A percentile compares a stretch with the other conserved stretches of the same genome.
Conservation (phyloP, 768 basidiomycete genomes). For the Suillus brevipes region DNA sequence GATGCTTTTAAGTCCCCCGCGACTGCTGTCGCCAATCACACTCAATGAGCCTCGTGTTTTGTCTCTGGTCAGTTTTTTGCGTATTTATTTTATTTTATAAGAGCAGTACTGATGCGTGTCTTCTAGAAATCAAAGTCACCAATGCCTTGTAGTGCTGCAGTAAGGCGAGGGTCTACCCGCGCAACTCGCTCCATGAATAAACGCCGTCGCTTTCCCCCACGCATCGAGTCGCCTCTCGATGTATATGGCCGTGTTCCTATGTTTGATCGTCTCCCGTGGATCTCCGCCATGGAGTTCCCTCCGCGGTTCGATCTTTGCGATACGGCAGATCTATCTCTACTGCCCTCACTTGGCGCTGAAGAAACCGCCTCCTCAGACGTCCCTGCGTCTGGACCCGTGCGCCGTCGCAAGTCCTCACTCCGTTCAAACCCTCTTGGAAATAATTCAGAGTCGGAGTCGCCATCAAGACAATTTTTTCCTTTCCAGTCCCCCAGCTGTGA, state of each 20-base stretch:
- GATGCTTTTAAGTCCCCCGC: conserved; percentile 29
- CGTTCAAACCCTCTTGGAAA: conserved; percentile 48
- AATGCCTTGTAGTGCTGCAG: conserved; percentile 37
- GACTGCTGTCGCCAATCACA: conserved; percentile 40
- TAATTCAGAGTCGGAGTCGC: conserved; percentile 23
- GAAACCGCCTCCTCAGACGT: conserved; percentile 22
- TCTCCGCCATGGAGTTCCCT: conserved; percentile 53
- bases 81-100: not conserved
- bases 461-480: conserved; percentile 21
- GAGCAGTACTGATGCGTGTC: not conserved
- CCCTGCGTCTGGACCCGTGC: conserved; percentile 52
- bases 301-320: conserved; percentile 49
- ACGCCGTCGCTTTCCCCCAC: conserved; percentile 44
- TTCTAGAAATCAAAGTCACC: conserved; percentile 40
- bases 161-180: conserved; percentile 38
- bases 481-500: conserved; percentile 25
- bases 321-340: conserved; percentile 66
- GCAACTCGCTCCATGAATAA: conserved; percentile 37
- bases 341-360: conserved; percentile 34
- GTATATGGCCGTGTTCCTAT: conserved; percentile 32
- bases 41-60: conserved; percentile 30
- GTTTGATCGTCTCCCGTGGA: conserved; percentile 72
- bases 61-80: conserved; percentile 20
- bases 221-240: conserved; percentile 41
- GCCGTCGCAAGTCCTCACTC: conserved; percentile 54